These are phyloP conservation scores for Staphylotrichum tortipilum DNA, from an alignment of 495 filamentous ascomycete species.

Conservation along the genomic window DNA sequence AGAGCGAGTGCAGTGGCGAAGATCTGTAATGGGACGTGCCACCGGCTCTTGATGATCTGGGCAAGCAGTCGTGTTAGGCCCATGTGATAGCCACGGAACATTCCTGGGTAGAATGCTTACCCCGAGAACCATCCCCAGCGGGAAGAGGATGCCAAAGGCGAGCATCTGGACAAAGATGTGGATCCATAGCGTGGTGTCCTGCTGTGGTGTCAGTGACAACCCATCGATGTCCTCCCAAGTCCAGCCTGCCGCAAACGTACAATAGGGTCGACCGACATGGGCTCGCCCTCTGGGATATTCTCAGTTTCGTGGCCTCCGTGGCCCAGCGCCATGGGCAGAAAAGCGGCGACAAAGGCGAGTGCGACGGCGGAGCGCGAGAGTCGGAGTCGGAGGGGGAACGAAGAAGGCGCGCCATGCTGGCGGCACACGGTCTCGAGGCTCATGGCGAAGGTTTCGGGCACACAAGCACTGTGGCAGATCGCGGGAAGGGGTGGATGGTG, in stretches of 20 bases:
- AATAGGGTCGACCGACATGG: constrained; percentile 74
- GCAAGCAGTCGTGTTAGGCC: constrained; percentile 1
- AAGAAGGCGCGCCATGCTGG: constrained; percentile 2
- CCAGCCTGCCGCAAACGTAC: constrained; percentile 43
- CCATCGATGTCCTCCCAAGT: neutral
- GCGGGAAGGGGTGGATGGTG: no score
- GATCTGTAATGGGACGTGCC: constrained; percentile 88
- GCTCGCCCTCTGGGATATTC: constrained; percentile 65
- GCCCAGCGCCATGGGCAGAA: constrained; percentile 39
- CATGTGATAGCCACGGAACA: neutral
- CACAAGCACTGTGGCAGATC: constrained; percentile 1
- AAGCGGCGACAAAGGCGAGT: constrained; percentile 13
- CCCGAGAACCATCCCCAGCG: constrained; percentile 90
- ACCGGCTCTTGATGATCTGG: constrained; percentile 80
- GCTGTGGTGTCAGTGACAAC: constrained; percentile 2
- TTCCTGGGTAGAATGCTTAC: constrained; percentile 44
- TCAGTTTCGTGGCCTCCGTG: constrained; percentile 66
- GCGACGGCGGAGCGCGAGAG: constrained; percentile 6
- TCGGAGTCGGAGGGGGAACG: constrained; percentile 5
- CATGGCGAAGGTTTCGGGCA: constrained; percentile 15
- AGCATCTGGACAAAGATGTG: constrained; percentile 87
- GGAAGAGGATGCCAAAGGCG: constrained; percentile 85
- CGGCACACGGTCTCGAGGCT: constrained; percentile 1
- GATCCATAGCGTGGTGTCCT: constrained; percentile 84
- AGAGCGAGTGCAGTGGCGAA: constrained; percentile 66